phyloP scores from a whole-genome alignment of 1,284 basidiomycete species.

The Phylloporus gajari region DNA sequence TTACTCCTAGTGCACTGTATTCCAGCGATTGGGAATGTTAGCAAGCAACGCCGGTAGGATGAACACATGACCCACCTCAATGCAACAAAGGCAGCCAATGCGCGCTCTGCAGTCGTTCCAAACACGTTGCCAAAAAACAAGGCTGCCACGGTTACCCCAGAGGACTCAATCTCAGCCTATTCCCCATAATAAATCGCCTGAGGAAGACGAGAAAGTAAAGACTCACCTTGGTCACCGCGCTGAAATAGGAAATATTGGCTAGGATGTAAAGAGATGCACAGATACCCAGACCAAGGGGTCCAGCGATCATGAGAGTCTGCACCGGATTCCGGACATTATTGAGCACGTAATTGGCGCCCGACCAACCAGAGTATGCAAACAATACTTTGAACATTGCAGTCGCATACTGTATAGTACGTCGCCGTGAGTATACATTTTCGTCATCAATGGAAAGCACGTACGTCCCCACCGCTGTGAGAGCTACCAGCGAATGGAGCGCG shows the following conservation, averaged over 20 bases:
- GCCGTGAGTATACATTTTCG: not conserved
- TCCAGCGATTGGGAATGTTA: not conserved
- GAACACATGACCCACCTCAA: constrained; percentile 49
- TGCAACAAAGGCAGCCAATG: constrained; percentile 62
- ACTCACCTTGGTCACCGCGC: constrained; percentile 40
- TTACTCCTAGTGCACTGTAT: constrained; percentile 42
- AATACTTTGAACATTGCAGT: constrained; percentile 70
- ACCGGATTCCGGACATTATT: constrained; percentile 65
- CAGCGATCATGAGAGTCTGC: constrained; percentile 64
- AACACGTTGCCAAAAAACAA: constrained; percentile 67
- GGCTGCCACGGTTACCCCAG: constrained; percentile 61
- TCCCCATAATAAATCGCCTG: too few species aligned
- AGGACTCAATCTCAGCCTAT: constrained; percentile 55
- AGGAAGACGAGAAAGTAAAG: not conserved
- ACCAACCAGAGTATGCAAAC: constrained; percentile 66
- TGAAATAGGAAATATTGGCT: constrained; percentile 65
- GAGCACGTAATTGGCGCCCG: constrained; percentile 62
- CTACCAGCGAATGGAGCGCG: constrained; percentile 59
- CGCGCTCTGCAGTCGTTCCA: constrained; percentile 56
- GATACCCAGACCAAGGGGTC: constrained; percentile 60
- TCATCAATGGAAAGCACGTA: constrained; percentile 24
- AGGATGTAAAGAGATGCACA: constrained; percentile 61
- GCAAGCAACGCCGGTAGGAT: not conserved
- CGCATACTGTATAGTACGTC: constrained; percentile 57
- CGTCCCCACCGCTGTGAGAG: constrained; percentile 56